Evolutionary conservation across 2,329 filamentous ascomycete species (phyloP).

Genomic region (Lachnellula subtilissima): DNA sequence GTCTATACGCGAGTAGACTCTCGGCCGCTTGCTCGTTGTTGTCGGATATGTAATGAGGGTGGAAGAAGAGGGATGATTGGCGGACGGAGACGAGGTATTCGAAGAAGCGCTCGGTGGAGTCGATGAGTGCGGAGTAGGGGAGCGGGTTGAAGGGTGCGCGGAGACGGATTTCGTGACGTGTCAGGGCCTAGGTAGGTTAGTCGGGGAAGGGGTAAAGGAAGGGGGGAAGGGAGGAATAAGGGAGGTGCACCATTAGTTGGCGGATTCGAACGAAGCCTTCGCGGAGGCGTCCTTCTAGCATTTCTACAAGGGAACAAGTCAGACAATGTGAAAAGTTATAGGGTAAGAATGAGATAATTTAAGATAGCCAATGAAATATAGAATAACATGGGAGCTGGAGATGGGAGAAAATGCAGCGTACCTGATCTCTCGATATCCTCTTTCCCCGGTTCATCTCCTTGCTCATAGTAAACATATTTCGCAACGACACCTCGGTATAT

Average conservation of each 20-base stretch:
- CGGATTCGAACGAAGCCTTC: constrained; percentile 56
- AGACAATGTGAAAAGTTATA: too few relatives aligned
- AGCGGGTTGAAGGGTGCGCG: constrained; percentile 52
- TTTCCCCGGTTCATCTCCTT: constrained; percentile 46
- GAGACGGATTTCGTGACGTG: constrained; percentile 54
- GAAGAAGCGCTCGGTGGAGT: constrained; percentile 53
- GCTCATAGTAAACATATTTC: constrained; percentile 55
- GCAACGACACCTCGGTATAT: constrained; percentile 51
- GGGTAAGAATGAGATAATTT: too few relatives aligned
- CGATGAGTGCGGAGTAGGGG: constrained; percentile 52
- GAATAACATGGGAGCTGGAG: too few relatives aligned
- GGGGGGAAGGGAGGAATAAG: background rate
- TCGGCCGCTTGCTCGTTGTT: constrained; percentile 46
- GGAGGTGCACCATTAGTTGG: constrained; percentile 40
- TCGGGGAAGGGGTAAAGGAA: background rate
- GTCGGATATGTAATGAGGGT: constrained; percentile 47
- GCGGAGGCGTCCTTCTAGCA: constrained; percentile 53
- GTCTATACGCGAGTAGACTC: constrained; percentile 45
- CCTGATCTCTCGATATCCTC: constrained; percentile 46
- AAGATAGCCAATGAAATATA: too few relatives aligned
- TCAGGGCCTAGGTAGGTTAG: constrained; percentile 38
- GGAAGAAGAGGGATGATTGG: constrained; percentile 54
- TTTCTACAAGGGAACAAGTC: constrained; percentile 34
- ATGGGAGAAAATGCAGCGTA: background rate
- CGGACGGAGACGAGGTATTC: constrained; percentile 54